Base-by-base conservation (phyloP, 164 flowering plant species). In the Tetracentron sinense region DNA sequence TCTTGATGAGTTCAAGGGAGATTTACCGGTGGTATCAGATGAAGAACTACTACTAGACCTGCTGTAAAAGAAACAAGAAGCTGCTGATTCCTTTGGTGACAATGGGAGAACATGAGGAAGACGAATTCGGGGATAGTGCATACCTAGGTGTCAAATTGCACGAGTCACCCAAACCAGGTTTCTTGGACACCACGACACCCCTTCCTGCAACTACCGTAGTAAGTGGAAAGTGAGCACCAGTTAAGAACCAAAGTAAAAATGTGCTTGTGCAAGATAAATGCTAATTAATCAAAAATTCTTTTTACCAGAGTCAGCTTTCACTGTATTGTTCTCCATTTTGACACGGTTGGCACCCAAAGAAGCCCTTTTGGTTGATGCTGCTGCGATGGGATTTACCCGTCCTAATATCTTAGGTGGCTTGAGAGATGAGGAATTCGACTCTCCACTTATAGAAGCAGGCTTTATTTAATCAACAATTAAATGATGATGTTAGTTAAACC, bases 371-470 rank as follows among this genome's bases (percentile, higher is more conserved):
- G 81, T 64, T 58, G 78, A 60, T 70, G 75, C 53, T 61, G 80
- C 26, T 44, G 83, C 58, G 56, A 70, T 63, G 27, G 79, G 60
- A 54, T 54, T 69, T 29, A 48, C 64, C 62, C 63, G 77, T 54
- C 73, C 72, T 15, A 67, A 42, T 58, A 66, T 65, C 67, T 75
- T 83, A n/a, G 90, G 83, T 56, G 80, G 82, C 77, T 74, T 85
- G 20, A 74, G 64, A 56, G 69, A 65, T 15, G 72, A 61, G 60
- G 82, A 31, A 50, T 58, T 77, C 16, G 62, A 58, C 31, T 56
- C 80, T 58, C 80, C 75, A 42, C 53, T 77, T 70, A 61, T 72
- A 60, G 66, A 60, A 58, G 47, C 60, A 56, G 71, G 70, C 77
- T 76, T 65, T 7, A 63, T 55, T 47, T n/a, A 62, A 69, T 54